Percentiles rank a stretch among this genome's conserved stretches.
Conservation (phyloP, 106 monocot species). For the Dendrobium huoshanense region DNA sequence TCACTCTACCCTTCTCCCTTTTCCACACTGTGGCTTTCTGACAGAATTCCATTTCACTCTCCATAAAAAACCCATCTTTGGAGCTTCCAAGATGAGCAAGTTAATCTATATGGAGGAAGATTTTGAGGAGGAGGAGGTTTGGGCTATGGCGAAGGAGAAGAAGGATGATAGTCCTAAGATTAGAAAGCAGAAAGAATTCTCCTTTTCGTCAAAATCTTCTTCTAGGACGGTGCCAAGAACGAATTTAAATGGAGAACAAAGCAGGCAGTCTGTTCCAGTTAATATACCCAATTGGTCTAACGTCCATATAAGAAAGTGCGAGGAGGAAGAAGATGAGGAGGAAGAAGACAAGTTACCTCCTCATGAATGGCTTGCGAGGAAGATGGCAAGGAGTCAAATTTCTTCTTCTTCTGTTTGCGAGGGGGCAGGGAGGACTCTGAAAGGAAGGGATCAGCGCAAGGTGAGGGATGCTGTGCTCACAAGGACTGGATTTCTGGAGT, state of each 20-base stretch:
- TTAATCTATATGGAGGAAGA: conserved; percentile 1
- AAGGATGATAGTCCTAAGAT: background rate
- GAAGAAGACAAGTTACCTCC: conserved; percentile 33
- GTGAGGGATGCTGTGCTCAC: conserved; percentile 57
- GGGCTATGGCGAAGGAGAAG: background rate
- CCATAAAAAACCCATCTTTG: background rate
- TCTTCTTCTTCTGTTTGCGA: conserved; percentile 58
- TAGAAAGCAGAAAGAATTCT: background rate
- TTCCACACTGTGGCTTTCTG: background rate
- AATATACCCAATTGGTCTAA: conserved; percentile 35
- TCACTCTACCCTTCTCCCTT: background rate
- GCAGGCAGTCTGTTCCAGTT: conserved; percentile 17
- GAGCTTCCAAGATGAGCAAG: background rate
- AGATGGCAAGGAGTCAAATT: conserved; percentile 41
- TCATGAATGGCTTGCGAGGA: conserved; percentile 51
- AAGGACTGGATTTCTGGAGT: conserved; percentile 53
- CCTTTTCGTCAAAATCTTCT: background rate
- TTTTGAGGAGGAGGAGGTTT: conserved; percentile 7
- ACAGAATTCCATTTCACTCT: background rate
- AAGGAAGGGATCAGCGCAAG: conserved; percentile 54
- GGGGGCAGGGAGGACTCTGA: conserved; percentile 56
- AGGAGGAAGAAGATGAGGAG: conserved; percentile 13
- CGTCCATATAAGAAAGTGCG: conserved; percentile 10
- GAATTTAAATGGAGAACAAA: background rate
- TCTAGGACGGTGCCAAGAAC: background rate